Percentiles rank a stretch among this genome's conserved stretches.
These are phyloP conservation scores for Lachnellula suecica DNA, from an alignment of 2,329 filamentous ascomycete species.

Conservation along the genomic window DNA sequence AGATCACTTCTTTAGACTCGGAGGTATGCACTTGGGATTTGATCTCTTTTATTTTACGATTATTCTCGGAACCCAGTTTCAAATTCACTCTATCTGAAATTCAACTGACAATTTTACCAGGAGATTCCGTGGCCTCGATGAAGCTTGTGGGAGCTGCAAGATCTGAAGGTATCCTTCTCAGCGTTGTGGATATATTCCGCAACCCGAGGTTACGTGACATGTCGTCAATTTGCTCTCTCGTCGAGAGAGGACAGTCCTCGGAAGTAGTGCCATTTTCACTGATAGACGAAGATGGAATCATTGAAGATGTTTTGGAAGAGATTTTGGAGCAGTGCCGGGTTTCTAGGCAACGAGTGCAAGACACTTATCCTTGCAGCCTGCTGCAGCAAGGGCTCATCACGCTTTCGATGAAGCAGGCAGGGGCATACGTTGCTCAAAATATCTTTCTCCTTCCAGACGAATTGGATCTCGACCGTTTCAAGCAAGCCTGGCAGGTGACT, in stretches of 20 bases:
- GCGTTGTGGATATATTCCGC: conserved; percentile 41
- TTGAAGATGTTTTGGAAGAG: background rate
- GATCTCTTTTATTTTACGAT: background rate
- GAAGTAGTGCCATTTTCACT: conserved; percentile 23
- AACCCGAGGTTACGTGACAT: conserved; percentile 42
- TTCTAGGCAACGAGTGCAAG: conserved; percentile 24
- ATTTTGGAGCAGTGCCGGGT: background rate
- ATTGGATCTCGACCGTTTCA: conserved; percentile 5
- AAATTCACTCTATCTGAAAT: no score
- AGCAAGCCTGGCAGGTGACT: conserved; percentile 18
- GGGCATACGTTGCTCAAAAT: conserved; percentile 6
- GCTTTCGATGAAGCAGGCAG: conserved; percentile 3
- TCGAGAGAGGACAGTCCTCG: conserved; percentile 14
- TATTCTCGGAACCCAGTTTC: no score
- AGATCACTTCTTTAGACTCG: conserved; percentile 44
- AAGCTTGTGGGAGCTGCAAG: conserved; percentile 31
- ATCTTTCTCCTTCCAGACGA: conserved; percentile 1
- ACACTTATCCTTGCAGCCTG: conserved; percentile 36
- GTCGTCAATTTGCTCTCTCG: conserved; percentile 18
- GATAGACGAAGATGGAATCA: background rate
- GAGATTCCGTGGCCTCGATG: conserved; percentile 45
- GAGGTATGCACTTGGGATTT: conserved; percentile 49
- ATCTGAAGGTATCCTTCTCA: conserved; percentile 32
- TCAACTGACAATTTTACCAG: no score
- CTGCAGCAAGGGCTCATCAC: conserved; percentile 35